Evolutionary conservation across 1,284 basidiomycete species (phyloP), one percentile per base, ranked within the genome.

Genomic region (Inonotus hispidus): DNA sequence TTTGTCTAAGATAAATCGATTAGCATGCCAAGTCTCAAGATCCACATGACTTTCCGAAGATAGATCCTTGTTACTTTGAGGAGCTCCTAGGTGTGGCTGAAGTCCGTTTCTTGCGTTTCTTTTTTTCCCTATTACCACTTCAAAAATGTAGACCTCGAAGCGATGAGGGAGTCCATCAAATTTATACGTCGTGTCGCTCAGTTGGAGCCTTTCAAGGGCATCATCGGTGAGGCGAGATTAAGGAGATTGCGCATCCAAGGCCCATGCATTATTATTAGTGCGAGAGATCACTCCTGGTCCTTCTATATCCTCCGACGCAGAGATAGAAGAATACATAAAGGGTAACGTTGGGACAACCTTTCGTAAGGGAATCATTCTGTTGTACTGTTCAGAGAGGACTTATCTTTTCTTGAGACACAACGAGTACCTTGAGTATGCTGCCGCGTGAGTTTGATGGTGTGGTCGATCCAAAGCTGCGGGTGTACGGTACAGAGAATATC

Each of bases 401-500:
- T 8, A 11, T 14, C 27, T 35, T n/a, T 11, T 38, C 10, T 14
- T 7, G 8, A 52, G 45, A 54, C 35, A 55, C 53, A 8, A 21
- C 25, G 35, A 74, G 75, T 45, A 77, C 81, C 2, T 75, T 74
- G 54, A 72, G 78, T 0, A 80, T 79, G 80, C 70, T 78, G 62
- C 81, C 78, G 23, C 68, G 72, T 56, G 68, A 71, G 37, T 63
- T 71, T 59, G 79, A 79, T 46, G 80, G 80, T 64, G 80, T 82
- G 16, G 80, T 82, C 41, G 77, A 77, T 68, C 68, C 75, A 16
- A 72, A 72, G 52, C 65, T 79, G 45, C 68, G 74, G 53, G 81
- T 83, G 3, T 81, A 82, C 69, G 81, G 80, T 37, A 78, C 80
- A 6, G 63, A 63, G 63, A 82, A 82, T 70, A 61, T 82, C 16